Evolutionary conservation across 139 green algal genomes (phyloP), one percentile per base, ranked within the genome.

Genomic region (Pleodorina starrii): DNA sequence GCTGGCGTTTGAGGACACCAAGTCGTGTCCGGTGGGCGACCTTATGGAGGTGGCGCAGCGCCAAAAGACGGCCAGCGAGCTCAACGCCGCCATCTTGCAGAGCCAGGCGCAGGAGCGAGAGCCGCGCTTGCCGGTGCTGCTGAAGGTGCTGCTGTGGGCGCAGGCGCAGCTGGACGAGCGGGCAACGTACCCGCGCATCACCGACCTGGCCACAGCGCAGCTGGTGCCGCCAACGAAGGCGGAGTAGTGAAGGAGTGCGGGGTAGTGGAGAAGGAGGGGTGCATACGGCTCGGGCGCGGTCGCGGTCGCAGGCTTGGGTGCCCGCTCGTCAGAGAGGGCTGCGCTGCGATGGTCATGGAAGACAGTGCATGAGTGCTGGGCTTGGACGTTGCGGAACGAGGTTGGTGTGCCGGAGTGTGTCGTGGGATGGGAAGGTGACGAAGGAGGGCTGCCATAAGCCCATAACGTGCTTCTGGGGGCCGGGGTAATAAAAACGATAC

Each of bases 11-110:
- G 92, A 98, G 59, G 96, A 99, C 51, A 69, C 93, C 27, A 87
- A 68, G 43, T 72, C 60, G 50, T 95, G 91, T 79, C 98, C 98
- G 0, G 71, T 99, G 83, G 96, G 91, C 1, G 95, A 98, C 77
- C 93, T 99, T 23, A 94, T 99, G 95, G 94, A 97, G 42, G 69
- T 95, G 14, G 89, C 93, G 23, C 97, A 99, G 93, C 94, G 98
- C 14, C 96, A 98, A 83, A 97, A 97, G 91, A 98, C 97, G 3
- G 98, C 98, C 36, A 95, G 93, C 82, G 96, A 99, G 90, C 93
- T 99, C 10, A 99, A 99, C 84, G 95, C 95, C 1, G 98, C 97
- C n/a, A 99, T 99, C 68, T 94, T 99, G 66, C 89, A 74, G 48
- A 95, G 85, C 79, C 93, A 99, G 91, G 90, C 93, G 42, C 83